A percentile compares a stretch with the other conserved stretches of the same genome.
Evolutionary conservation across 805 yeast genomes (phyloP).

Genomic region (Wickerhamiella galacta): DNA sequence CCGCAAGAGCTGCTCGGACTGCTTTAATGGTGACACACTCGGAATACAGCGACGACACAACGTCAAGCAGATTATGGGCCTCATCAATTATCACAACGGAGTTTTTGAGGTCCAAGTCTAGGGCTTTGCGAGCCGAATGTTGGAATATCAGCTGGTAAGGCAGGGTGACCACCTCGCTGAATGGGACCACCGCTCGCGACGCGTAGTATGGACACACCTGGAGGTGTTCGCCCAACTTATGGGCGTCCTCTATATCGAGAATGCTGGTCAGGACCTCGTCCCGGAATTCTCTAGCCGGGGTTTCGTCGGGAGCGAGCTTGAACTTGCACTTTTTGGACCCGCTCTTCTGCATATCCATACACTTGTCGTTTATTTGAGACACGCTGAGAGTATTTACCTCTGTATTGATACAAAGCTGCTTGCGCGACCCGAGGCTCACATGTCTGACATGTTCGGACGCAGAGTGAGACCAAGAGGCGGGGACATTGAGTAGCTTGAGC

Average conservation of each 20-base stretch:
- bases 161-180: conserved; percentile 60
- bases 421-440: conserved; percentile 65
- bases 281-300: conserved; percentile 28
- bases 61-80: conserved; percentile 77
- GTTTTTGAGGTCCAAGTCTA: conserved; percentile 42
- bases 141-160: conserved; percentile 73
- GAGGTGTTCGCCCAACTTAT: conserved; percentile 36
- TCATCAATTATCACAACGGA: conserved; percentile 74
- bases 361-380: conserved; percentile 59
- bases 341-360: conserved; percentile 48
- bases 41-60: conserved; percentile 55
- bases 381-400: conserved; percentile 35
- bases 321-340: conserved; percentile 26
- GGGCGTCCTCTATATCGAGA: conserved; percentile 69
- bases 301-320: conserved; percentile 23
- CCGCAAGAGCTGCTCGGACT: conserved; percentile 28
- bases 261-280: conserved; percentile 40
- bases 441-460: conserved; percentile 41
- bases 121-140: conserved; percentile 37
- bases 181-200: conserved; percentile 35
- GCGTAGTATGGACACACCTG: conserved; percentile 74
- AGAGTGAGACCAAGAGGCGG: conserved; percentile 35
- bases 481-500: conserved; percentile 41
- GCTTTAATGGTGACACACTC: conserved; percentile 36
- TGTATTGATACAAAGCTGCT: conserved; percentile 66